Evolutionary conservation across 345 rosid species (phyloP).

Genomic region (Rhizophora apiculata): DNA sequence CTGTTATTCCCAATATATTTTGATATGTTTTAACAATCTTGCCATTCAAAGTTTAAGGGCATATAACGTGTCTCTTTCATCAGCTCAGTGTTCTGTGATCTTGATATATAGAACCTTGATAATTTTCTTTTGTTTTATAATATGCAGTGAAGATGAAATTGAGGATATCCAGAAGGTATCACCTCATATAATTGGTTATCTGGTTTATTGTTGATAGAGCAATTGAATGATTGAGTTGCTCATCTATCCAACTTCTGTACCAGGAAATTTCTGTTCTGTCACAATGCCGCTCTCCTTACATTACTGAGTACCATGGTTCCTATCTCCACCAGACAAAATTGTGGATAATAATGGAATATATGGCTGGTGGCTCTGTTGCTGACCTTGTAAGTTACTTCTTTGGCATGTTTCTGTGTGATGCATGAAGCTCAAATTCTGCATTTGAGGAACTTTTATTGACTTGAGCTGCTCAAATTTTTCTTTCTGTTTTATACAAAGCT

Average conservation of each 20-base stretch:
- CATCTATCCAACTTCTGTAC: conserved; percentile 24
- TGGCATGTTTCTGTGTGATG: conserved; percentile 17
- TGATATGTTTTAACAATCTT: conserved; percentile 1
- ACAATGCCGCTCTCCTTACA: conserved; percentile 93
- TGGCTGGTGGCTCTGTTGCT: conserved; percentile 99
- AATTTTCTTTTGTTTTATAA: conserved; percentile 21
- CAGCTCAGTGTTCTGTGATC: background rate
- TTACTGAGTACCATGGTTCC: conserved; percentile 95
- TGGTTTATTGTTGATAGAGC: conserved; percentile 3
- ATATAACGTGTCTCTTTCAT: conserved; percentile 2
- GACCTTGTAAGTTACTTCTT: conserved; percentile 78
- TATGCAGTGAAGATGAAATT: conserved; percentile 93
- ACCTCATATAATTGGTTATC: conserved; percentile 16
- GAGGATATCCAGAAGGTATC: conserved; percentile 98
- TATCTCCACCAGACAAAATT: conserved; percentile 94
- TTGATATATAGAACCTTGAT: conserved; percentile 14
- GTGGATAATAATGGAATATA: conserved; percentile 99
- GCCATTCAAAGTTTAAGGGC: background rate
- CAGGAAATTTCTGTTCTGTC: conserved; percentile 97
- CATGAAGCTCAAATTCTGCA: conserved; percentile 2
- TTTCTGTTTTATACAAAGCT: background rate
- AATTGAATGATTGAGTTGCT: conserved; percentile 21
- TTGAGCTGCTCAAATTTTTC: background rate
- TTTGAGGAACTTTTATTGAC: background rate
- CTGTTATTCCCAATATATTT: background rate